phyloP scores from a whole-genome alignment of 2,329 filamentous ascomycete genomes.

The Microsporum audouinii region DNA sequence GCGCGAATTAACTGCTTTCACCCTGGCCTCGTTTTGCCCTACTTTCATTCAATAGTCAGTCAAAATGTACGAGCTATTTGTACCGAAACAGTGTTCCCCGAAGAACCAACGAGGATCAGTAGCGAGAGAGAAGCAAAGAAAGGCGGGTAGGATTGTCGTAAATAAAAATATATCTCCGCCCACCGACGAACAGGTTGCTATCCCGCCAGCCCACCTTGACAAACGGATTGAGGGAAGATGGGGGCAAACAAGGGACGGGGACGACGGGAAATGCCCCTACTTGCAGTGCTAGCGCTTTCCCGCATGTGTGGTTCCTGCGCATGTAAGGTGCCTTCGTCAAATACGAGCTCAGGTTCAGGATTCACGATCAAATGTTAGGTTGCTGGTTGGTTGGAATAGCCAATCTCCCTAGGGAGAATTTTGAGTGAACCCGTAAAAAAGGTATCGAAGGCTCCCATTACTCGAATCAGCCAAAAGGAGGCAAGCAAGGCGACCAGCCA shows the following conservation, averaged over 20 bases:
- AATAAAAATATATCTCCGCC: neutral
- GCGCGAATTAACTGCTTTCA: neutral
- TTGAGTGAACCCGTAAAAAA: neutral
- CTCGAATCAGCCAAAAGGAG: neutral
- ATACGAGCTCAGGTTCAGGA: neutral
- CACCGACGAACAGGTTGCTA: neutral
- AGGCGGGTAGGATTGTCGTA: neutral
- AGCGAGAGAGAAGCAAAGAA: neutral
- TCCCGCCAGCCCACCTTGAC: neutral
- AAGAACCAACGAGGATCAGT: neutral
- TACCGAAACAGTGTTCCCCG: neutral
- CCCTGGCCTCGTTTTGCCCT: neutral
- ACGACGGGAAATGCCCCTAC: constrained; percentile 10
- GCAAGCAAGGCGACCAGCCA: neutral
- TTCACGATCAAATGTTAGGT: neutral
- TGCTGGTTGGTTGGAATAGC: neutral
- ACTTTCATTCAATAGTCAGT: neutral
- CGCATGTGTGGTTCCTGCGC: constrained; percentile 6
- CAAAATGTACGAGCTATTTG: neutral
- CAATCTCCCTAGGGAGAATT: neutral
- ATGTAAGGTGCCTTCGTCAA: constrained; percentile 3
- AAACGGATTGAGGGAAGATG: neutral
- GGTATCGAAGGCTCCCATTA: neutral
- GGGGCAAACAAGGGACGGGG: constrained; percentile 9
- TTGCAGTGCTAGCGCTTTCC: constrained; percentile 11